Evolutionary conservation across 2,329 filamentous ascomycete species (phyloP).

Genomic region (Pezicula carpinea): DNA sequence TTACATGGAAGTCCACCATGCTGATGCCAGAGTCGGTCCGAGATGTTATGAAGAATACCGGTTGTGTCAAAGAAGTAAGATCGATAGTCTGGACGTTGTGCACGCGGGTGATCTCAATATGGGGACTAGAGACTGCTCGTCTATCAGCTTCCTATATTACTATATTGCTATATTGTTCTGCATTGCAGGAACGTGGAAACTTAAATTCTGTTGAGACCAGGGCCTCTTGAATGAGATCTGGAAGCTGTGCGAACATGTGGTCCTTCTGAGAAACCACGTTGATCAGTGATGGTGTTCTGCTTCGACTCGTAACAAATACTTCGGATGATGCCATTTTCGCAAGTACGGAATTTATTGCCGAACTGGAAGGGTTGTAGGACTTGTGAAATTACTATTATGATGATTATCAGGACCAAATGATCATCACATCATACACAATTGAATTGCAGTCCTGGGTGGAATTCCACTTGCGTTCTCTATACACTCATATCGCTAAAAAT

Average conservation of each 20-base stretch:
- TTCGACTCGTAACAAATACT: constrained; percentile 20
- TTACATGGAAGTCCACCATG: constrained; percentile 19
- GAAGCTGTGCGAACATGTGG: constrained; percentile 19
- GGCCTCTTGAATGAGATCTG: constrained; percentile 26
- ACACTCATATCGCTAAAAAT: too few relatives aligned
- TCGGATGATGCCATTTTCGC: background rate
- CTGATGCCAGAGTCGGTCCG: constrained; percentile 22
- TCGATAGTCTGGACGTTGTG: constrained; percentile 11
- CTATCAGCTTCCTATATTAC: too few relatives aligned
- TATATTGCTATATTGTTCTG: too few relatives aligned
- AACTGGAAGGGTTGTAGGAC: too few relatives aligned
- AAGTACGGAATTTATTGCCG: background rate
- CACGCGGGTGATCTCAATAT: constrained; percentile 18
- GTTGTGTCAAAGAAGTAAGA: constrained; percentile 14
- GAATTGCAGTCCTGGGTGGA: too few relatives aligned
- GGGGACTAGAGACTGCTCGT: constrained; percentile 18
- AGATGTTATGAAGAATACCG: constrained; percentile 20
- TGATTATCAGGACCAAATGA: too few relatives aligned
- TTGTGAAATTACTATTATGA: too few relatives aligned
- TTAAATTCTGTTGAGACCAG: constrained; percentile 23
- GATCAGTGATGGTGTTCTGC: constrained; percentile 21
- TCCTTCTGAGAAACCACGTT: constrained; percentile 21
- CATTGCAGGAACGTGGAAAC: background rate
- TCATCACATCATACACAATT: too few relatives aligned
- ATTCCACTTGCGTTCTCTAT: too few relatives aligned